Percentiles rank a stretch among this genome's conserved stretches.
phyloP scores from a whole-genome alignment of 495 filamentous ascomycete genomes.

The Evernia prunastri region DNA sequence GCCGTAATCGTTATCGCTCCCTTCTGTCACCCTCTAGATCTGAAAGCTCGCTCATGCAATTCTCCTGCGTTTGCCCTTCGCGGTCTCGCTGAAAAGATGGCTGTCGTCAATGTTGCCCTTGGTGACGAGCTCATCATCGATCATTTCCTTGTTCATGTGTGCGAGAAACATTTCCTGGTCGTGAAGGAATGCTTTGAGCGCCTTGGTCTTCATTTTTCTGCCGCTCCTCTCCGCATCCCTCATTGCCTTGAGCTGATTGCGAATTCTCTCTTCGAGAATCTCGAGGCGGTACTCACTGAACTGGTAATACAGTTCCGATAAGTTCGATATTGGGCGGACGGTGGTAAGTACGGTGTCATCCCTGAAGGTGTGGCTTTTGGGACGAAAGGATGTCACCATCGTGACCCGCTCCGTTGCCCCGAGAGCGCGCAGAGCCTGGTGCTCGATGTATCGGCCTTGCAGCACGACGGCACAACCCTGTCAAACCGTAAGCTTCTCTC shows the following conservation, averaged over 20 bases:
- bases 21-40: background rate
- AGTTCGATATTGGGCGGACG: conserved; percentile 57
- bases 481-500: conserved; percentile 11
- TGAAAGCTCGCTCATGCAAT: conserved; percentile 11
- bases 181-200: conserved; percentile 41
- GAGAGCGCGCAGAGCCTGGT: conserved; percentile 59
- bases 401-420: conserved; percentile 62
- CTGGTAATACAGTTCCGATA: conserved; percentile 64
- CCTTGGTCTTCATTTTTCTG: conserved; percentile 37
- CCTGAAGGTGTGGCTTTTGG: conserved; percentile 47
- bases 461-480: conserved; percentile 63
- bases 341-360: conserved; percentile 64
- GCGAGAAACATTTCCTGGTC: conserved; percentile 51
- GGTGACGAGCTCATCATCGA: conserved; percentile 48
- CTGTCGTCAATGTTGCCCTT: conserved; percentile 42
- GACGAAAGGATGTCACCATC: conserved; percentile 67
- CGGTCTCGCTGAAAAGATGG: conserved; percentile 29
- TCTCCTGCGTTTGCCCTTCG: conserved; percentile 18
- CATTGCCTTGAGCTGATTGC: conserved; percentile 39
- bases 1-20: background rate
- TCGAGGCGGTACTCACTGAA: conserved; percentile 65
- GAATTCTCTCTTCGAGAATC: conserved; percentile 56
- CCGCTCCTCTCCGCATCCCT: conserved; percentile 39
- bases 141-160: conserved; percentile 51
- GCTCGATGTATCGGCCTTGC: conserved; percentile 67